phyloP scores from a whole-genome alignment of 225 moss, liverwort and hornwort species.

The Anthoceros angustus region DNA sequence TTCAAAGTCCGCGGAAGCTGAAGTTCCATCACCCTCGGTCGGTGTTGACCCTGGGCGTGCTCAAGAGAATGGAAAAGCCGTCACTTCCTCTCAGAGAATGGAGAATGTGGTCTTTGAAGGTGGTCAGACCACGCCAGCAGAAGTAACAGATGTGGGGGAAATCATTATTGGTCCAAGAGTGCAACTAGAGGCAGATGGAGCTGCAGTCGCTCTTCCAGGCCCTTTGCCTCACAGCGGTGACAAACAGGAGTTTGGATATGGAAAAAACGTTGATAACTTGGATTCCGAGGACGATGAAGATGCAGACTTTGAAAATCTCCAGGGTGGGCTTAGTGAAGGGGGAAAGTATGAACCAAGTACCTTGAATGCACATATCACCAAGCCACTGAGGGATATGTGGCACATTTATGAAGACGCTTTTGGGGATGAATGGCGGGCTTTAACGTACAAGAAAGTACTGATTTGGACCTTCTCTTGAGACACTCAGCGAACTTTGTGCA shows the following conservation, averaged over 20 bases:
- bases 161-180: too few relatives aligned
- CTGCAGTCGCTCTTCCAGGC: too few relatives aligned
- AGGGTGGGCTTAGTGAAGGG: neutral
- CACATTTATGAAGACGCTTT: slow-evolving; percentile 21
- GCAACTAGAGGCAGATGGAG: too few relatives aligned
- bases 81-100: neutral
- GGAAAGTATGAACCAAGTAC: slow-evolving; percentile 10
- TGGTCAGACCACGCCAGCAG: neutral
- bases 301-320: neutral
- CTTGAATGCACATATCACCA: slow-evolving; percentile 18
- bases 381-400: slow-evolving; percentile 15
- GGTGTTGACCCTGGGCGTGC: neutral
- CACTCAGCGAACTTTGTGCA: neutral
- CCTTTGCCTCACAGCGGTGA: too few relatives aligned
- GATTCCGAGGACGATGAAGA: slow-evolving; percentile 6
- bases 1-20: neutral
- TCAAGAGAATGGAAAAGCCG: neutral
- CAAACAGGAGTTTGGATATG: neutral
- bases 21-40: neutral
- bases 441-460: slow-evolving; percentile 24
- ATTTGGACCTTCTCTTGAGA: neutral
- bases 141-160: neutral
- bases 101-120: neutral
- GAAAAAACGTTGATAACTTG: neutral
- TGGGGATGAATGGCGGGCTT: slow-evolving; percentile 24